Evolutionary conservation across 2,329 filamentous ascomycete species (phyloP).

Genomic region (Neopestalotiopsis rosae): DNA sequence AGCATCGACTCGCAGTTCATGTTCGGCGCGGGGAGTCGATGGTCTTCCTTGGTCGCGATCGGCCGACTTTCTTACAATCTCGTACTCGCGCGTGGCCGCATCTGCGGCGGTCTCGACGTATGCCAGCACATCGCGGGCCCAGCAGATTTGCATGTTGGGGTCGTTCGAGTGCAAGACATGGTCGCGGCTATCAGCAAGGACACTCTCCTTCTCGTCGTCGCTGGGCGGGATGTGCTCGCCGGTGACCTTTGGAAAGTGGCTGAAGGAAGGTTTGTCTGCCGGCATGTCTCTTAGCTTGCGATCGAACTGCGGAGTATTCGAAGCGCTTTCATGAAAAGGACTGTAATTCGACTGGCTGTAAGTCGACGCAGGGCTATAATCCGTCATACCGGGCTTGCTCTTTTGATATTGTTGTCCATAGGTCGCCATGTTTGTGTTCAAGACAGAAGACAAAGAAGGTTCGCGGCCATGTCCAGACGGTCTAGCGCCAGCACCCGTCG

Average conservation of each 20-base stretch:
- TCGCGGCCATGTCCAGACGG: conserved; percentile 45
- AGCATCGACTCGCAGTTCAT: conserved; percentile 85
- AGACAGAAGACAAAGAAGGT: conserved; percentile 46
- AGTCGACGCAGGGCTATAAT: conserved; percentile 39
- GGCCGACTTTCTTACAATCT: conserved; percentile 36
- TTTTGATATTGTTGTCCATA: conserved; percentile 38
- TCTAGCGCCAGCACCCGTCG: conserved; percentile 32
- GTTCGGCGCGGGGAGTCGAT: conserved; percentile 84
- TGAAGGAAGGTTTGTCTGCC: conserved; percentile 75
- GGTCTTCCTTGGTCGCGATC: conserved; percentile 60
- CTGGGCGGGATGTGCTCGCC: conserved; percentile 91
- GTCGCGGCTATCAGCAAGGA: conserved; percentile 81
- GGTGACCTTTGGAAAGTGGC: conserved; percentile 86
- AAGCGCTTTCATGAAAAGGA: conserved; percentile 47
- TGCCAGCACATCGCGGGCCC: conserved; percentile 90
- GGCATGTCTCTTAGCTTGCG: conserved; percentile 48
- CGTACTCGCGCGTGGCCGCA: conserved; percentile 70
- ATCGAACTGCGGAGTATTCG: conserved; percentile 42
- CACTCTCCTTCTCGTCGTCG: conserved; percentile 92
- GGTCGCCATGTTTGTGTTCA: conserved; percentile 35
- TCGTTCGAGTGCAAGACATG: conserved; percentile 92
- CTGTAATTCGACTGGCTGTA: conserved; percentile 44
- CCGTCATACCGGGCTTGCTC: conserved; percentile 35
- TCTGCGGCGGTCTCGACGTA: conserved; percentile 87
- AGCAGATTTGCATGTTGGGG: conserved; percentile 93